Base-by-base conservation (phyloP, 2,329 filamentous ascomycete genomes). In the Mycosphaerella arachidis region DNA sequence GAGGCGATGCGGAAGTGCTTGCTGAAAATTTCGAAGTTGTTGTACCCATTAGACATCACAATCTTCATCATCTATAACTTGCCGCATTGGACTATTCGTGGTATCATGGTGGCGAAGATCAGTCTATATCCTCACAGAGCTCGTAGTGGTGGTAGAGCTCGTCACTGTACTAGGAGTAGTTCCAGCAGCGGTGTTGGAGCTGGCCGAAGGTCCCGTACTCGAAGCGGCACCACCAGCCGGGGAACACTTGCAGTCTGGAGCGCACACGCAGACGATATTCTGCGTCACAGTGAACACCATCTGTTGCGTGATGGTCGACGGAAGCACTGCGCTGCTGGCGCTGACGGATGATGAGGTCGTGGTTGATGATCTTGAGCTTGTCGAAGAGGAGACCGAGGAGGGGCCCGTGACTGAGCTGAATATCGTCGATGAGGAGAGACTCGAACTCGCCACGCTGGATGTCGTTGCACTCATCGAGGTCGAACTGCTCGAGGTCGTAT, bases 201-300 rank as follows among this genome's bases (percentile, higher is more conserved):
- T 40, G 37, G 6, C 16, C 10, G 16, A 6, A 2, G 16, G 10
- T n/a, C 10, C 37, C 1, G 37, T 40, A n/a, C 12, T 40, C 6
- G 37, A 40, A 13, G 37, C 37, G 6, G 37, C 37, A 13, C 50
- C 58, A 30, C 55, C 48, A 5, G 51, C 58, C 8, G 58, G 54
- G 24, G 51, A 53, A 16, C 58, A 60, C 29, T 30, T 48, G 29
- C 58, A 60, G 5, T 54, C 24, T 10, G 58, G 55, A 20, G 54
- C 45, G 33, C 55, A 60, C 12, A 60, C 55, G 40, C 58, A 60
- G 24, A 57, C 51, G 1, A 57, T 40, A 12, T 60, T 60, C 18
- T 60, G 55, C 13, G 58, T 60, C 18, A 60, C 48, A 6, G 58
- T 60, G 30, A 60, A 53, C 27, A 52, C 48, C 58, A 57, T 60